Base-by-base conservation (phyloP, 495 filamentous ascomycete species). In the Talaromyces adpressus region DNA sequence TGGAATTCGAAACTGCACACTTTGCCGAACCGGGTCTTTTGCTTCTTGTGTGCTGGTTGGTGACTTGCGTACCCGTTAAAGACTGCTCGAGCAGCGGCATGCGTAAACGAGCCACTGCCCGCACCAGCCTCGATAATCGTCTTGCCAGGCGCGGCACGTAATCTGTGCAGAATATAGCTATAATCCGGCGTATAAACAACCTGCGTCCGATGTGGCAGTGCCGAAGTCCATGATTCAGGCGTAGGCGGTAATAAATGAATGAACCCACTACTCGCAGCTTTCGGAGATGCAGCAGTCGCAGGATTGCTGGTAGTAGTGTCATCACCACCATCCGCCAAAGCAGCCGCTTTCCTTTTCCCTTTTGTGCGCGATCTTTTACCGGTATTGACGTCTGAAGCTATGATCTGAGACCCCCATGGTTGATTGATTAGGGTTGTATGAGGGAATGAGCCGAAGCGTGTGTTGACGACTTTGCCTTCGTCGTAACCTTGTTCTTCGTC, bases 181-280 rank as follows among this genome's bases (percentile, higher is more conserved):
- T 96, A 96, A 73, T 98, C 94, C 9, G 95, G 92, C 1, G 91
- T 97, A 70, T 98, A 98, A 65, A 98, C 94, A 57, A 98, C 93
- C 75, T 98, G 94, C 8, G 94, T 98, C 57, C 94, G 84, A 72
- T 98, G 94, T 2, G 93, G 94, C 41, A 98, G 82, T 41, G 88
- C 91, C 27, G 84, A 76, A 0, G 95, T 98, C 94, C 94, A 98
- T 16, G 89, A 79, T 73, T 98, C 94, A 14, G 94, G 91, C 0
- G 95, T 97, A 0, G 95, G 95, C 29, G 89, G 91, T 14, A 97
- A 81, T 34, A 98, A 71, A 73, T 98, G 93, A 18, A 92, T 82
- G 76, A 97, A 98, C 23, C 94, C 94, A 69, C 84, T 93, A 2
- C 83, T 69, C 4, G 92, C 91, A 45, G 84, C 81, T 3, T 85